Percentiles rank a stretch among this genome's conserved stretches.
phyloP scores from a whole-genome alignment of 306 rosid species.

The Lathyrus aphaca region DNA sequence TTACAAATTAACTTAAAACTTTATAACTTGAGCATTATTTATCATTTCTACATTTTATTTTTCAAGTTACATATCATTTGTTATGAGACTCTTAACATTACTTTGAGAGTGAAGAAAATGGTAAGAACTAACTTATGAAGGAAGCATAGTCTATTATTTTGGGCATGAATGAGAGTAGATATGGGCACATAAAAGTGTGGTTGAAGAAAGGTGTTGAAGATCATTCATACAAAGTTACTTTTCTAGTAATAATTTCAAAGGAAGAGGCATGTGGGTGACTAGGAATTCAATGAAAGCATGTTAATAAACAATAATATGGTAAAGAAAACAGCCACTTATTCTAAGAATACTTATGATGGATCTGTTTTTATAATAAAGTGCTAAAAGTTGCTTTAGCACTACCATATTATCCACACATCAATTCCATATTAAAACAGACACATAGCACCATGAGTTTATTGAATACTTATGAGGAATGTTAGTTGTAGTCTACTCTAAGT shows the following conservation, averaged over 20 bases:
- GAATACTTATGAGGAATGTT: too few species aligned
- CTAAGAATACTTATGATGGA: slow-evolving; percentile 2
- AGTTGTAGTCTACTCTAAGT: too few species aligned
- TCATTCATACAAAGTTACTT: not conserved
- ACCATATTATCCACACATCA: not conserved
- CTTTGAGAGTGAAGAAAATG: slow-evolving; percentile 26
- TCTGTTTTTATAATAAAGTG: slow-evolving; percentile 13
- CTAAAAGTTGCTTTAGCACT: slow-evolving; percentile 23
- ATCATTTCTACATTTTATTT: too few species aligned
- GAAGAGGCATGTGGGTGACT: slow-evolving; percentile 37
- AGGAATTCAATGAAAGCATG: slow-evolving; percentile 26
- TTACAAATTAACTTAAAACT: too few species aligned
- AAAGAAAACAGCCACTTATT: slow-evolving; percentile 26
- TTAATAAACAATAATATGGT: slow-evolving; percentile 15
- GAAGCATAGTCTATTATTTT: slow-evolving; percentile 4
- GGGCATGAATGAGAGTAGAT: slow-evolving; percentile 27
- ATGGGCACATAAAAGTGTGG: slow-evolving; percentile 32
- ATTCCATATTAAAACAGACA: not conserved
- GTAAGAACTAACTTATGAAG: slow-evolving; percentile 29
- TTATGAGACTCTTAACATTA: not conserved
- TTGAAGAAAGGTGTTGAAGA: slow-evolving; percentile 25
- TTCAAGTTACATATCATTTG: too few species aligned
- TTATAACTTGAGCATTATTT: too few species aligned
- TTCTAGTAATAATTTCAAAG: slow-evolving; percentile 39
- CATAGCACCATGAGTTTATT: too few species aligned